Conservation (phyloP, 352 stramenopile species). For the Stephanocyclus meneghinianus region DNA sequence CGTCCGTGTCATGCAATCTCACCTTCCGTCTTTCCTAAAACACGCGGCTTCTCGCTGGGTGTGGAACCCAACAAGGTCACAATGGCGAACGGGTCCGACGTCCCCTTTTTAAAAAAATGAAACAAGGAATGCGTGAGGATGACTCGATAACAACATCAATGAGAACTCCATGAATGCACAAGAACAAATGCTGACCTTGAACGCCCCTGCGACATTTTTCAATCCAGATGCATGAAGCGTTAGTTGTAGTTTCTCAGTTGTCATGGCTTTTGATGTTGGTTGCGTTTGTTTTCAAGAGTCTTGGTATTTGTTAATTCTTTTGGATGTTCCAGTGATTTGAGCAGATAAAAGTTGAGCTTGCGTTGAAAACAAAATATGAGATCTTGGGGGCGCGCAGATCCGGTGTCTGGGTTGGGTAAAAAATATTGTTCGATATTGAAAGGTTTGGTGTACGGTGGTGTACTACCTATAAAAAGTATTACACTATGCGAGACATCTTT, state of each 20-base stretch:
- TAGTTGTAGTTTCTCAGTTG: slow-evolving; percentile 57
- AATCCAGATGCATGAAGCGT: slow-evolving; percentile 65
- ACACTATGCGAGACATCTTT: no score
- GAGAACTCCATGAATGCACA: background rate
- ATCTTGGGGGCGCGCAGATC: no score
- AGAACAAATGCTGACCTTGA: slow-evolving; percentile 36
- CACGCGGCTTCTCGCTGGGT: slow-evolving; percentile 55
- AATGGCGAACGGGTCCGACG: slow-evolving; percentile 74
- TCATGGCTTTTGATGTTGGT: slow-evolving; percentile 15
- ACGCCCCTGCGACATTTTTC: slow-evolving; percentile 66
- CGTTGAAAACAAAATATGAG: no score
- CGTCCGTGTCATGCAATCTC: background rate
- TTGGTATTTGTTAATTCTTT: background rate
- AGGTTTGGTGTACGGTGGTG: no score
- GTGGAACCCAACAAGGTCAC: slow-evolving; percentile 69
- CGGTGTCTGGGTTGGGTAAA: no score
- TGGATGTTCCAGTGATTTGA: no score
- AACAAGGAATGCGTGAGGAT: background rate
- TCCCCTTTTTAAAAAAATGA: slow-evolving; percentile 22
- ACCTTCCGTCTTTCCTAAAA: slow-evolving; percentile 77
- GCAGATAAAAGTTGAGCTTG: no score
- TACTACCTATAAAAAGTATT: no score
- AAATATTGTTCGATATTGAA: no score
- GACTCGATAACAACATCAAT: background rate
- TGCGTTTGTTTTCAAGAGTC: background rate